These are phyloP conservation scores for Bathelium albidoporum DNA, from an alignment of 495 filamentous ascomycete species.

Conservation along the genomic window DNA sequence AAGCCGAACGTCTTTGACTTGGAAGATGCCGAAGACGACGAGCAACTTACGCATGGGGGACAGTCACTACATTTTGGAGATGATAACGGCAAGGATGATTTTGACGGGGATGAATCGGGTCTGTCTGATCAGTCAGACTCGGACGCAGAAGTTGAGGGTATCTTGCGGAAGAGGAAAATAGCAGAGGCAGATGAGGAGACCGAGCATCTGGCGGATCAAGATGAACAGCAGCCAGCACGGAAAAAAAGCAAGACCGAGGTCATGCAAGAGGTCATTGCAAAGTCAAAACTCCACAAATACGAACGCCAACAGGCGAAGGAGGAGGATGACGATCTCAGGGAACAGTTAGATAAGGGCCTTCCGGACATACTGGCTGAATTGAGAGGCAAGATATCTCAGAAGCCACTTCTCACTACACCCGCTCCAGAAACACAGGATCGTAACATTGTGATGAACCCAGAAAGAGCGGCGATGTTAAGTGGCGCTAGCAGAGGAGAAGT, in stretches of 20 bases:
- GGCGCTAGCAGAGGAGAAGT: constrained; percentile 51
- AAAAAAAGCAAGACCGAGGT: constrained; percentile 93
- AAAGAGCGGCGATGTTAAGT: constrained; percentile 46
- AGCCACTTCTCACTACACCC: constrained; percentile 33
- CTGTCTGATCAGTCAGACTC: constrained; percentile 25
- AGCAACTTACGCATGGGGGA: constrained; percentile 74
- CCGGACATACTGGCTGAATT: constrained; percentile 69
- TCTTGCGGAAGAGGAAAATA: not conserved
- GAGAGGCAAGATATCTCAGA: constrained; percentile 35
- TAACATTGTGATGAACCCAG: constrained; percentile 44
- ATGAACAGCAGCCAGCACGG: constrained; percentile 49
- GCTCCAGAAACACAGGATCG: constrained; percentile 31
- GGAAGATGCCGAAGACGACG: constrained; percentile 67
- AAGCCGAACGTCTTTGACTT: constrained; percentile 75
- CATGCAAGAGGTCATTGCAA: constrained; percentile 94
- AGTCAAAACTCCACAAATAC: constrained; percentile 89
- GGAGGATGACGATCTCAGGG: constrained; percentile 83
- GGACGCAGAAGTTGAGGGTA: constrained; percentile 41
- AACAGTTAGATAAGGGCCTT: constrained; percentile 67
- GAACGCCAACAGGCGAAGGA: constrained; percentile 89
- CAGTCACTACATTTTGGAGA: constrained; percentile 55
- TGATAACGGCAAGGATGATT: constrained; percentile 54
- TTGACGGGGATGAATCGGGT: constrained; percentile 47
- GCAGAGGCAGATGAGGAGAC: constrained; percentile 30
- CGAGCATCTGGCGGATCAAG: constrained; percentile 32